Evolutionary conservation across 306 rosid genomes (phyloP), one percentile per base, ranked within the genome.

Genomic region (Gastrolobium bilobum): DNA sequence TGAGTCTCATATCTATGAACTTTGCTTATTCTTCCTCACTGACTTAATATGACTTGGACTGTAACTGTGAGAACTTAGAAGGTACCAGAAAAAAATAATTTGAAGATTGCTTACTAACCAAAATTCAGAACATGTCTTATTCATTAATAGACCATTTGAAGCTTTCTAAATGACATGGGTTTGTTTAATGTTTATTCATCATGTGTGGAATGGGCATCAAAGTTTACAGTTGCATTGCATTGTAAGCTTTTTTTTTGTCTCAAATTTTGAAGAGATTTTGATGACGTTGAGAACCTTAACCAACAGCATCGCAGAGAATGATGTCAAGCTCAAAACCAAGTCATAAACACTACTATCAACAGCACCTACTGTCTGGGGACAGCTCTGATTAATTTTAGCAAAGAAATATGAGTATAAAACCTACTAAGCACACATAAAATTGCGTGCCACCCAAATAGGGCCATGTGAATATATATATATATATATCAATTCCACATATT

Each of bases 81-180:
- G 14, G 44, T 8, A 7, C 5, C 50, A 35, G 39, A 43, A 11
- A 35, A 35, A 20, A 38, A 29, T 71, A 37, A 71, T 1, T 53
- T 48, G 65, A 71, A 70, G 37, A 70, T 70, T 35, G 26, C 47
- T 50, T 70, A 51, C 58, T 61, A 47, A 8, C 57, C 53, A 29
- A 71, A 59, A 60, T 46, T 79, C 47, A 60, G 38, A 79, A 1
- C 9, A 50, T 11, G 10, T 60, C 14, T 38, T 4, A 48, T 4
- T 39, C 8, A 15, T 61, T 72, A 43, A 72, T 39, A 15, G 11
- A 35, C 40, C 50, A 62, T 75, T 75, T 47, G 59, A 62, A 62
- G 72, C 31, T 71, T 48, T 56, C 20, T 3, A 20, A 53, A 29
- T 70, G 48, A 15, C 33, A 48, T 48, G 44, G 46, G 4, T 68